Percentiles rank a stretch among this genome's conserved stretches.
Conservation (phyloP, 2,329 filamentous ascomycete species). For the Venturia aucupariae region DNA sequence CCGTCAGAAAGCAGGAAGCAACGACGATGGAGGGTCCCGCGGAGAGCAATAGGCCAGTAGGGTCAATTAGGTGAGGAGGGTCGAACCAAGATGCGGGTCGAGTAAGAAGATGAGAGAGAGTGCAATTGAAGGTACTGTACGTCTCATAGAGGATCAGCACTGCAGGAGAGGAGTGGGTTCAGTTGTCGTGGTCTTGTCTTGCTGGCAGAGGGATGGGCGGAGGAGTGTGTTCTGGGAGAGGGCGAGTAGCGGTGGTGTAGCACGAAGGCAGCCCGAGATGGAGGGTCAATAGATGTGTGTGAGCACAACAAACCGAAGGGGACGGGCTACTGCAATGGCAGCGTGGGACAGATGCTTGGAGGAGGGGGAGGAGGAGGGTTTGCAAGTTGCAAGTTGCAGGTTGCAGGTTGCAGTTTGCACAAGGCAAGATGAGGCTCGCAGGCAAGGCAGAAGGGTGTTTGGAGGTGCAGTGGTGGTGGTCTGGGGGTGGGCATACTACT, state of each 20-base stretch:
- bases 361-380: neutral
- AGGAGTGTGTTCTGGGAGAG: neutral
- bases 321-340: conserved; percentile 5
- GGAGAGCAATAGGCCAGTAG: neutral
- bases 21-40: neutral
- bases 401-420: too few species aligned
- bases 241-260: neutral
- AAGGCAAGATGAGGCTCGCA: too few species aligned
- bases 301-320: neutral
- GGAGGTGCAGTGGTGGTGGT: too few species aligned
- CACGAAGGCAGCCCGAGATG: neutral
- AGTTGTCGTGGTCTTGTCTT: neutral
- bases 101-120: neutral
- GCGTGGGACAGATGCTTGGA: conserved; percentile 1
- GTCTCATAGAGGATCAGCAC: conserved; percentile 6
- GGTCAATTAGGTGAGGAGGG: neutral
- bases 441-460: neutral
- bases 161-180: neutral
- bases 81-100: neutral
- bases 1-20: neutral
- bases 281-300: neutral
- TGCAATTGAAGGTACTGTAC: neutral
- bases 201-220: conserved; percentile 1
- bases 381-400: too few species aligned
- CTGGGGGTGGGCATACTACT: neutral